Conservation (phyloP, 192 early-diverging fungal genomes). For the Oehlia diaphana region DNA sequence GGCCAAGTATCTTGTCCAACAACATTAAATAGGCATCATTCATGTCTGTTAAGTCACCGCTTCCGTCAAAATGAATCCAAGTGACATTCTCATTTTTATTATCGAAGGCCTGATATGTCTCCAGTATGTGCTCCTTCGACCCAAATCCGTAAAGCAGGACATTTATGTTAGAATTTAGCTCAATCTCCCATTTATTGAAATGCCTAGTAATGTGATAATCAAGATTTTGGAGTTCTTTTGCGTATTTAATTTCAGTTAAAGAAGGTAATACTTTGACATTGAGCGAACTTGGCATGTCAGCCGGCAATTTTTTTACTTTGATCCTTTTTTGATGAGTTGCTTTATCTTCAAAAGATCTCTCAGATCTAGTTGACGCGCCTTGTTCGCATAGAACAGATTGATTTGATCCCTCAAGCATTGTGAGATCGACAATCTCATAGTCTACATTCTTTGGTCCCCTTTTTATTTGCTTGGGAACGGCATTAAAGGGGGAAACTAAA, state of each 20-base stretch:
- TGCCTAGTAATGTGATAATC: not conserved
- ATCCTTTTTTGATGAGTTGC: not conserved
- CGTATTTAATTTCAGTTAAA: not conserved
- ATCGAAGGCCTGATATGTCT: not conserved
- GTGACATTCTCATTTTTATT: not conserved
- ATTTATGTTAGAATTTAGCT: not conserved
- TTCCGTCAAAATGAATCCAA: not conserved
- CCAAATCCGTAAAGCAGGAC: not conserved
- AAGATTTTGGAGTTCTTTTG: not conserved
- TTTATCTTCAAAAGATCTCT: not conserved
- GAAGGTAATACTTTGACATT: not conserved
- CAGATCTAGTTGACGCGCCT: not conserved
- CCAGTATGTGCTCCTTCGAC: not conserved
- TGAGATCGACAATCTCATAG: not conserved
- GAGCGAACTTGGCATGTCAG: not conserved
- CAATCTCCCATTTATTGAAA: not conserved
- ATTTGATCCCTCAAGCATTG: not conserved
- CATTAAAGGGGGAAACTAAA: not conserved
- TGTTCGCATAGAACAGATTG: not conserved
- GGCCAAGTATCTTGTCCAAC: not conserved
- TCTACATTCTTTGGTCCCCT: not conserved
- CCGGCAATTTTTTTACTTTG: not conserved
- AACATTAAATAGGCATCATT: not conserved
- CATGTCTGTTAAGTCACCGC: not conserved
- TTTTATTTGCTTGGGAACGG: not conserved